These are phyloP conservation scores for Fusarium dimerum DNA, from an alignment of 2,329 filamentous ascomycete genomes.

Conservation along the genomic window DNA sequence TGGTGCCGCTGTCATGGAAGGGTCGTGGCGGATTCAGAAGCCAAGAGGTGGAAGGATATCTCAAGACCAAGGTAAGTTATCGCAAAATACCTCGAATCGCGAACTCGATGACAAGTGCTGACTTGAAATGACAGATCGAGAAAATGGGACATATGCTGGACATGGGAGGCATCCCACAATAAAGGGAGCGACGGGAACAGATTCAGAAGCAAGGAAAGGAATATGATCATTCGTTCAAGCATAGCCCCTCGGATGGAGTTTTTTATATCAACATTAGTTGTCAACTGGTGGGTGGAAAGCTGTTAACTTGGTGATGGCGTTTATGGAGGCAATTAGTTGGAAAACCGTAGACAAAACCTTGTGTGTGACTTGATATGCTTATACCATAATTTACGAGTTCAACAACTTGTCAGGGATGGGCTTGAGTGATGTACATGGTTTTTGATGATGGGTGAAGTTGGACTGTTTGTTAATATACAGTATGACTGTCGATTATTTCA, in stretches of 20 bases:
- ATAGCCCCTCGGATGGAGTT: slow-evolving; percentile 25
- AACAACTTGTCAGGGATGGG: neutral
- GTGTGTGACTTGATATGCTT: slow-evolving; percentile 1
- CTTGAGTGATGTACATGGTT: neutral
- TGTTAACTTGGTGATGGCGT: slow-evolving; percentile 14
- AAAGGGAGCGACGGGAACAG: neutral
- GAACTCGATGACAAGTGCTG: slow-evolving; percentile 8
- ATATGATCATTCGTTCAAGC: neutral
- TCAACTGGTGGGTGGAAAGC: no score
- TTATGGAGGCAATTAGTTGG: slow-evolving; percentile 19
- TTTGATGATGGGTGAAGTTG: neutral
- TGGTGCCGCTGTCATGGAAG: slow-evolving; percentile 94
- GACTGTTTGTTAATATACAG: no score
- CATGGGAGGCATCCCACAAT: slow-evolving; percentile 40
- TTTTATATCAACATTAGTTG: neutral
- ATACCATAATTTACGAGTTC: slow-evolving; percentile 6
- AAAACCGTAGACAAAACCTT: slow-evolving; percentile 22
- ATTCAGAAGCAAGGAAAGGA: neutral
- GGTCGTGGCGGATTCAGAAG: slow-evolving; percentile 81
- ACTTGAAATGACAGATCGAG: slow-evolving; percentile 61
- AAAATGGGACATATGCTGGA: slow-evolving; percentile 85
- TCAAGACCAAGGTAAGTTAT: slow-evolving; percentile 81
- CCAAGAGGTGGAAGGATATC: slow-evolving; percentile 87
- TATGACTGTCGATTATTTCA: no score
- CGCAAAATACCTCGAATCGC: neutral